Evolutionary conservation across 805 yeast genomes (phyloP).

Genomic region (Hanseniaspora clermontiae): DNA sequence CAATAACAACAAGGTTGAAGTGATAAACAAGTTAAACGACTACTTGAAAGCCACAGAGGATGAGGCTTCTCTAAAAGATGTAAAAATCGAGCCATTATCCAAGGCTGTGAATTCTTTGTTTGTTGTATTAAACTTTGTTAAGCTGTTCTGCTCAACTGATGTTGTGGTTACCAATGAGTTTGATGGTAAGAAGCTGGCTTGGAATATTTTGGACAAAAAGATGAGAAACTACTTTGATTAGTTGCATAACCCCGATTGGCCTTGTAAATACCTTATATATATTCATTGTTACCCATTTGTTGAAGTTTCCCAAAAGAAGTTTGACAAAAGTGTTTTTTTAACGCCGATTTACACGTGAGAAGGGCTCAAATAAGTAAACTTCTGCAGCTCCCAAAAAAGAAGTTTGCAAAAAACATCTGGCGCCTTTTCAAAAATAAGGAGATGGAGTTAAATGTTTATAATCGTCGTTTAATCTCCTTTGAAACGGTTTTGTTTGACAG

Average conservation of each 20-base stretch:
- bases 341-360: background rate
- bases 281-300: background rate
- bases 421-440: no score
- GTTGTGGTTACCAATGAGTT: slow-evolving; percentile 8
- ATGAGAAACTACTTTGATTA: slow-evolving; percentile 10
- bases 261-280: background rate
- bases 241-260: background rate
- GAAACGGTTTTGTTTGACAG: background rate
- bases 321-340: background rate
- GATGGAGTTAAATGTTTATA: background rate
- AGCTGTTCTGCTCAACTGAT: slow-evolving; percentile 9
- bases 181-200: slow-evolving; percentile 11
- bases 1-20: background rate
- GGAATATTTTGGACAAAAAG: slow-evolving; percentile 6
- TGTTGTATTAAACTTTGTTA: slow-evolving; percentile 10
- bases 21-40: background rate
- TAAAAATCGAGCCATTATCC: slow-evolving; percentile 3
- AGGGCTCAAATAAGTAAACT: background rate
- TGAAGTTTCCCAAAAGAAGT: background rate
- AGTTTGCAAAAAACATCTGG: background rate
- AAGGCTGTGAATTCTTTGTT: slow-evolving; percentile 4
- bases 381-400: background rate
- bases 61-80: background rate
- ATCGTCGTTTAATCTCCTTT: background rate
- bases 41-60: background rate